Conservation (phyloP, 805 yeast species). For the Yamadazyma kitorensis region DNA sequence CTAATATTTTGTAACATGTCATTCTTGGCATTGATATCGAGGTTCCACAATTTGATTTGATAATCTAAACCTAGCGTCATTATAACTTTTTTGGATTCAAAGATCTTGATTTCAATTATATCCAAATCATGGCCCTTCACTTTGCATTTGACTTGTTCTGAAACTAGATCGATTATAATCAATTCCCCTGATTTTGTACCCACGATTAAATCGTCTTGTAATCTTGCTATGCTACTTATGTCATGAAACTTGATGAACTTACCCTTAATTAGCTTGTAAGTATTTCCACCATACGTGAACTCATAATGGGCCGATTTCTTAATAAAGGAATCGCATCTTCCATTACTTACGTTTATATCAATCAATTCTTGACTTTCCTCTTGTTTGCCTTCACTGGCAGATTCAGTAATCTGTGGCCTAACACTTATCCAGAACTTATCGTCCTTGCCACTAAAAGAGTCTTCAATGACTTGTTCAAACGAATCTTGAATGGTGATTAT, state of each 20-base stretch:
- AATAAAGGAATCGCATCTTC: constrained; percentile 2
- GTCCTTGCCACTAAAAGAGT: constrained; percentile 23
- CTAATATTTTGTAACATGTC: constrained; percentile 41
- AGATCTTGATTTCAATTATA: constrained; percentile 43
- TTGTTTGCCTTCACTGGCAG: neutral
- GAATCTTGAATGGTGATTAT: constrained; percentile 42
- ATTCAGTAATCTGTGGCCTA: constrained; percentile 15
- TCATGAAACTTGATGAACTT: constrained; percentile 4
- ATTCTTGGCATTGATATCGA: no score
- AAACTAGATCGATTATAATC: constrained; percentile 9
- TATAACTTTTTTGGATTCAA: constrained; percentile 65
- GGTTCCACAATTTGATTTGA: constrained; percentile 62
- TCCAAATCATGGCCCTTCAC: constrained; percentile 50
- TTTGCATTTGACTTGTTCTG: constrained; percentile 5
- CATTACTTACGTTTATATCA: neutral
- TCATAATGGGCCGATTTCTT: neutral
- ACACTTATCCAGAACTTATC: constrained; percentile 46
- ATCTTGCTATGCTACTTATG: constrained; percentile 6
- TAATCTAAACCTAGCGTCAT: constrained; percentile 60
- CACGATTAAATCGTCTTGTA: constrained; percentile 10
- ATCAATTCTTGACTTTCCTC: constrained; percentile 1
- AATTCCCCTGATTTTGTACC: constrained; percentile 15
- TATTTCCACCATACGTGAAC: neutral
- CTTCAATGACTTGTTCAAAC: constrained; percentile 42
- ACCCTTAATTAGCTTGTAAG: constrained; percentile 7